These are phyloP conservation scores for Halocafeteria seosinensis DNA, from an alignment of 108 stramenopile genomes.

Conservation along the genomic window DNA sequence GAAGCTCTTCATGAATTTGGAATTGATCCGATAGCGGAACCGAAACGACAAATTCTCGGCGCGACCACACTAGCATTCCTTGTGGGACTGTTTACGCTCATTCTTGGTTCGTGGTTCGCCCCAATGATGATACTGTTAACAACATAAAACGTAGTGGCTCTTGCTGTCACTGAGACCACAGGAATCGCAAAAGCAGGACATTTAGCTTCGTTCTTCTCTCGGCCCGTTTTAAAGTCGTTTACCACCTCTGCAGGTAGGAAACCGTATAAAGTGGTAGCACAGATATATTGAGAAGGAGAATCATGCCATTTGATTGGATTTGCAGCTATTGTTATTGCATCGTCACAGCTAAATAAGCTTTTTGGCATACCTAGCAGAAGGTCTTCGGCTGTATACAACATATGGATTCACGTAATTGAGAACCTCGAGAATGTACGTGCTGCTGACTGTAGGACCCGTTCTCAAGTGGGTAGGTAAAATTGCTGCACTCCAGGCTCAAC, in stretches of 20 bases:
- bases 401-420: constrained; percentile 25
- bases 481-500: constrained; percentile 45
- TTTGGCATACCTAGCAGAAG: constrained; percentile 42
- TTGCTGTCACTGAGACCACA: neutral
- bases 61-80: constrained; percentile 39
- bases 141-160: too few relatives aligned
- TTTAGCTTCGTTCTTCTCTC: constrained; percentile 54
- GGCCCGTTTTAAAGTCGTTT: constrained; percentile 64
- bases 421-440: constrained; percentile 19
- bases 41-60: neutral
- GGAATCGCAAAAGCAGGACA: constrained; percentile 43
- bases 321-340: constrained; percentile 60
- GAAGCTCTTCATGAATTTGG: neutral
- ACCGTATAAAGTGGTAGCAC: too few relatives aligned
- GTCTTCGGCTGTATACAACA: constrained; percentile 20
- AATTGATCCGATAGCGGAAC: neutral
- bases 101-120: too few relatives aligned
- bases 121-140: too few relatives aligned
- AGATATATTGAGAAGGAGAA: too few relatives aligned
- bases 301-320: too few relatives aligned
- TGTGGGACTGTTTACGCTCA: too few relatives aligned
- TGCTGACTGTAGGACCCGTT: too few relatives aligned
- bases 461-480: too few relatives aligned
- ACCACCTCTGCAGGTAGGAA: too few relatives aligned
- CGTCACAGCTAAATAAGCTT: constrained; percentile 58